These are phyloP conservation scores for Sphagnum magellanicum DNA, from an alignment of 228 moss, liverwort and hornwort species.

Conservation along the genomic window DNA sequence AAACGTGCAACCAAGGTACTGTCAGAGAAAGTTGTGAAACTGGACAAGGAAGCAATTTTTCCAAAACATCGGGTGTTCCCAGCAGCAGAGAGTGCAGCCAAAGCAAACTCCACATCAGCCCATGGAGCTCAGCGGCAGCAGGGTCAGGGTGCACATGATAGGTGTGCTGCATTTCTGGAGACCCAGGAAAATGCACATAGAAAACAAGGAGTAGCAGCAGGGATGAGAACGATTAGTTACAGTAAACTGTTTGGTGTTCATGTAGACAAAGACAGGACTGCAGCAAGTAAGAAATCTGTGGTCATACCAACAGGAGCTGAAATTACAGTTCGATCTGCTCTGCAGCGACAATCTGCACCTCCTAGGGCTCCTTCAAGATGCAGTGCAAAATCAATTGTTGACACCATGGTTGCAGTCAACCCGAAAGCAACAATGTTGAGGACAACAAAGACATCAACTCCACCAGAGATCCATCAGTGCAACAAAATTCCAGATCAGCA, in stretches of 20 bases:
- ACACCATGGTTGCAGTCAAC: constrained; percentile 12
- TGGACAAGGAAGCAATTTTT: constrained; percentile 12
- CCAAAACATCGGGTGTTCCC: constrained; percentile 12
- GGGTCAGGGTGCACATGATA: too few relatives aligned
- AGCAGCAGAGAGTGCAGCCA: constrained; percentile 12
- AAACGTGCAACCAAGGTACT: constrained; percentile 13
- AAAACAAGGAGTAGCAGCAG: neutral
- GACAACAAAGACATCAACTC: too few relatives aligned
- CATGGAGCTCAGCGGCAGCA: too few relatives aligned
- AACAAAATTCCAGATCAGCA: constrained; percentile 10
- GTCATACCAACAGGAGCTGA: constrained; percentile 18
- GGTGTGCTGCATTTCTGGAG: too few relatives aligned
- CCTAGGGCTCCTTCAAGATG: neutral
- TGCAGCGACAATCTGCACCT: constrained; percentile 13
- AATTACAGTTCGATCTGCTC: constrained; percentile 19
- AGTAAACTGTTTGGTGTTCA: constrained; percentile 20
- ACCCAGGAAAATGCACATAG: too few relatives aligned
- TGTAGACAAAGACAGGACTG: constrained; percentile 23
- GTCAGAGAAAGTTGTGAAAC: constrained; percentile 6
- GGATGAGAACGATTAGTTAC: constrained; percentile 18
- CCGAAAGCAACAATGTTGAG: constrained; percentile 17
- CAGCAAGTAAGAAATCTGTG: constrained; percentile 18
- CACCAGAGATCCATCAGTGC: constrained; percentile 11
- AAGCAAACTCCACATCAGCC: neutral
- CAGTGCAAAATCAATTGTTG: constrained; percentile 7